phyloP scores from a whole-genome alignment of 352 stramenopile genomes.

The Phytophthora pinifolia region DNA sequence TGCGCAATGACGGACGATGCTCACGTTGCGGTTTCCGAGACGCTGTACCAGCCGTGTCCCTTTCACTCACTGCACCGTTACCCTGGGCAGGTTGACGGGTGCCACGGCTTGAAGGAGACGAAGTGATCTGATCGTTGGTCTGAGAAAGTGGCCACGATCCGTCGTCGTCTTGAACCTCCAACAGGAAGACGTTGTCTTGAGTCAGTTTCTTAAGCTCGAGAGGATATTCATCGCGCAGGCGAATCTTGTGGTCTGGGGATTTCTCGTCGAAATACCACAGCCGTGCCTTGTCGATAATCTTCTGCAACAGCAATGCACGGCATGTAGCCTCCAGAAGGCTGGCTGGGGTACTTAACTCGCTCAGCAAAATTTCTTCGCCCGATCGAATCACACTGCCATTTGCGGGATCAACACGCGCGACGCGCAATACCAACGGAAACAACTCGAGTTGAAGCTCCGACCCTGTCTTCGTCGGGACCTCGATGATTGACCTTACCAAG shows the following conservation, averaged over 20 bases:
- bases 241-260: conserved; percentile 67
- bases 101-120: conserved; percentile 32
- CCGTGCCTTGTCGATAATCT: conserved; percentile 68
- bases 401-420: conserved; percentile 67
- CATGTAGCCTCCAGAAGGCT: conserved; percentile 72
- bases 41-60: conserved; percentile 20
- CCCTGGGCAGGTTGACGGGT: conserved; percentile 18
- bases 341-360: conserved; percentile 56
- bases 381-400: conserved; percentile 76
- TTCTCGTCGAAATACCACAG: conserved; percentile 86
- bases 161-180: conserved; percentile 85
- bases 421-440: conserved; percentile 76
- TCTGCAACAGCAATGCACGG: conserved; percentile 69
- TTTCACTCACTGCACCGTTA: conserved; percentile 25
- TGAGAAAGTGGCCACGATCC: conserved; percentile 85
- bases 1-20: conserved; percentile 48
- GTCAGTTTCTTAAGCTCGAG: conserved; percentile 59
- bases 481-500: conserved; percentile 55
- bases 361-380: conserved; percentile 79
- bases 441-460: conserved; percentile 63
- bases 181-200: conserved; percentile 75
- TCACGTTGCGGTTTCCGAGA: conserved; percentile 45
- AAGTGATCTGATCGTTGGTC: conserved; percentile 40
- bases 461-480: conserved; percentile 32
- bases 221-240: conserved; percentile 44